Base-by-base conservation (phyloP, 2,329 filamentous ascomycete species). In the Fusarium udum region DNA sequence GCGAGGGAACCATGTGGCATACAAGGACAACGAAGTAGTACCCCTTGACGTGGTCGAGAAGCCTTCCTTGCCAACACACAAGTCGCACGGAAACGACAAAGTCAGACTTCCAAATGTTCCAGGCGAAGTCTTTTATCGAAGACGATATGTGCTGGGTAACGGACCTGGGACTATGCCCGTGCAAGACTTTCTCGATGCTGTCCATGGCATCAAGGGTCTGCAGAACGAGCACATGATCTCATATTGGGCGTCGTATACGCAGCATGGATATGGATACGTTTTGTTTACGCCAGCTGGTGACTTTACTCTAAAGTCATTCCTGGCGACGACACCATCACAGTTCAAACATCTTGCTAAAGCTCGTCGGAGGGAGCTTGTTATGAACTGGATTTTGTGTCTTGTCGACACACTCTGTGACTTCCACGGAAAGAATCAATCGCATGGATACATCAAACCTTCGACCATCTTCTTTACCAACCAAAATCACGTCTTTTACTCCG, bases 371-470 rank as follows among this genome's bases (percentile, higher is more conserved):
- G 83, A 85, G 51, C 82, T 92, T 22, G 79, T 94, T 10, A 84
- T 93, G 78, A 91, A 93, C 79, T 95, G 92, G 92, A 88, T 94
- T 76, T 90, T 92, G 77, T 95, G 92, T 78, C 85, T 95, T 8
- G 86, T 88, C 45, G 91, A 93, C 78, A 90, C 92, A 3, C 78
- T 94, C 22, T 89, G 90, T 60, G 92, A 88, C 70, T 82, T 95
- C 6, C 92, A 95, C 78, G 87, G 86, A 70, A 87, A 87, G 53
- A 89, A 90, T 4, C 86, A 89, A 31, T 87, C 88, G 6, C 92
- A 95, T 75, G 88, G 88, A 28, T 90, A 89, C 55, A 93, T 95
- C 78, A 90, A 89, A 69, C 92, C 92, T 3, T 92, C 91, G 0
- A 92, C 91, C 15, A 86, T 95, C 31, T 85, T 92, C 75, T 88